phyloP scores from a whole-genome alignment of 148 eudicot genomes.

The Vaccinium myrtillus region DNA sequence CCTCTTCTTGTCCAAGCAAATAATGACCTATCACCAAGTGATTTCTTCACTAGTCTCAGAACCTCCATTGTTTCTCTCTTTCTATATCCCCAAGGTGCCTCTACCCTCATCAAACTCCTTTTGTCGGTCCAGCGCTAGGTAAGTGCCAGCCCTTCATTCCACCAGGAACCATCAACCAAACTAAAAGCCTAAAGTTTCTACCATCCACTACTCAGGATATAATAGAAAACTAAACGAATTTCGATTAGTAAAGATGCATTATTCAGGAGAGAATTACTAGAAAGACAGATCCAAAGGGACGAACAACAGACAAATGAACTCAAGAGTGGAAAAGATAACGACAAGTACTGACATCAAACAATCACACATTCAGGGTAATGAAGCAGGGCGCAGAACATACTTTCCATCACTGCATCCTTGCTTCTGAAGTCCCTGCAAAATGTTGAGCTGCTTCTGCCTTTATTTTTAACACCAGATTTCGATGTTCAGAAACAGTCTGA shows the following conservation, averaged over 20 bases:
- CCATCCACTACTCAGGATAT: background rate
- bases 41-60: background rate
- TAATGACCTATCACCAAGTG: background rate
- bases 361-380: too few relatives aligned
- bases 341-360: background rate
- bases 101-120: background rate
- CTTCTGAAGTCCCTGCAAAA: slow-evolving; percentile 10
- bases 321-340: background rate
- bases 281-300: too few relatives aligned
- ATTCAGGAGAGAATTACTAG: too few relatives aligned
- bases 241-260: too few relatives aligned
- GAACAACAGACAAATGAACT: too few relatives aligned
- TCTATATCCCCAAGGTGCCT: background rate
- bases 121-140: background rate
- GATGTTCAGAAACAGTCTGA: slow-evolving; percentile 22
- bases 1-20: background rate
- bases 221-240: background rate
- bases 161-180: background rate
- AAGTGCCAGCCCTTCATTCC: background rate
- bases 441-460: slow-evolving; percentile 24
- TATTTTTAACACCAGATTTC: slow-evolving; percentile 19
- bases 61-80: background rate
- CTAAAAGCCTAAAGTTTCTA: background rate
- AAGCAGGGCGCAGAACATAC: slow-evolving; percentile 11
- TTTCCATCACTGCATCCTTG: slow-evolving; percentile 6